Evolutionary conservation across 2,329 filamentous ascomycete genomes (phyloP), one percentile per base, ranked within the genome.

Genomic region (Penicillium aurantiogriseum): DNA sequence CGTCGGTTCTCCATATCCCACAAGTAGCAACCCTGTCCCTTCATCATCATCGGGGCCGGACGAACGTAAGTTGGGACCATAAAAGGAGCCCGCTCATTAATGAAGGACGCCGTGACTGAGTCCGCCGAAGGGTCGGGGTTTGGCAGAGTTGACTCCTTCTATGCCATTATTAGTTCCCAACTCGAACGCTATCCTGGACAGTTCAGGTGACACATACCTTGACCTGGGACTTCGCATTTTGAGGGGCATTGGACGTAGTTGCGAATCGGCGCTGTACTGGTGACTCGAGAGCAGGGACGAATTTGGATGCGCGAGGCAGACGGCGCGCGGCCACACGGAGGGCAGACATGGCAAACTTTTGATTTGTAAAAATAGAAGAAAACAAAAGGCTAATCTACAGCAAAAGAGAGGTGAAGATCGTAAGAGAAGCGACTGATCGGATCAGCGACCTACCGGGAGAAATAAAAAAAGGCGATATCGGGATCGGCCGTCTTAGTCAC

Each of bases 41-140:
- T 90, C 57, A 92, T 86, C 75, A 99, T 97, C 71, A 97, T 90
- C 2, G 92, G 91, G 44, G 89, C 83, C 48, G 94, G 93, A 27
- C 94, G 90, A 51, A 91, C 87, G 76, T 99, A 99, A 52, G 94
- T 99, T 2, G 92, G 88, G 29, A 99, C 90, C 93, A 99, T 97
- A 77, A 87, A 97, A 3, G 90, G 89, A 33, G 87, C 83, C 68
- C 92, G 87, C 60, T 90, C 85, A 64, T 85, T 82, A 63, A 96
- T 85, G 58, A 96, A 83, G 31, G 86, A 83, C 35, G 86, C 84
- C 63, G 90, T 95, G 67, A 85, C 79, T 0, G 91, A 94, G 74
- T 91, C 88, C 47, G 84, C 68, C 15, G 86, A 70, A 36, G 91
- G 91, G 69, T 95, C 91, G 48, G 89, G 83, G 64, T 88, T 91